Base-by-base conservation (phyloP, 169 alveolate species). In the Plasmodium vivax region DNA sequence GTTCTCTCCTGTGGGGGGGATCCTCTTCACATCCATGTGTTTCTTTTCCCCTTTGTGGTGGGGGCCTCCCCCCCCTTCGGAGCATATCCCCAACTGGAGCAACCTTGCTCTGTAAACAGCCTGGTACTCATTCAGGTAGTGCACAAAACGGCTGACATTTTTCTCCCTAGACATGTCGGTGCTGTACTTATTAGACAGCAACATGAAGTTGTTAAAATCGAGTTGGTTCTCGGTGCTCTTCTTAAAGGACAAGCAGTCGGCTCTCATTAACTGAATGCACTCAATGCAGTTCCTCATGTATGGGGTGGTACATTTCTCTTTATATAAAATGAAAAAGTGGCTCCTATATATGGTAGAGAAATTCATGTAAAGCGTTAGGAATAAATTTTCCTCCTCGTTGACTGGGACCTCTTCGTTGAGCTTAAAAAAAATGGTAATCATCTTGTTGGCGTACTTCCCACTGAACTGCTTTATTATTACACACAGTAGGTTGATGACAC, bases 151-250 rank as follows among this genome's bases (percentile, higher is more conserved):
- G 32, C 82, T 38, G 2, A 90, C 36, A 27, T 90, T 45, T 41
- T 90, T 90, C 82, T 92, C 80, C 51, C 84, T 92, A 12, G 80
- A 82, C 23, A 72, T 71, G n/a, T 92, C 94, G 36, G 82, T 85
- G 68, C 43, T 90, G 80, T 81, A 92, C 62, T 32, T 82, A 58
- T 92, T 92, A 12, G 95, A 92, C 74, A 92, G 41, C n/a, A 92
- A 34, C 47, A 92, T 92, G 75, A 92, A 92, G 54, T 92, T 92
- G 58, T 92, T 92, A 23, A 92, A 92, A 41, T 92, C 95, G 8
- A 92, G n/a, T 30, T 92, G 95, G 23, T 47, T 92, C 30, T 79
- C 90, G 62, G 14, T 90, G 12, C 9, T 38, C 51, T 23, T 54
- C 73, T 80, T 80, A 10, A n/a, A 14, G 16, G n/a, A 8, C 14